Evolutionary conservation across 768 basidiomycete species (phyloP).

Genomic region (Lactarius quietus): DNA sequence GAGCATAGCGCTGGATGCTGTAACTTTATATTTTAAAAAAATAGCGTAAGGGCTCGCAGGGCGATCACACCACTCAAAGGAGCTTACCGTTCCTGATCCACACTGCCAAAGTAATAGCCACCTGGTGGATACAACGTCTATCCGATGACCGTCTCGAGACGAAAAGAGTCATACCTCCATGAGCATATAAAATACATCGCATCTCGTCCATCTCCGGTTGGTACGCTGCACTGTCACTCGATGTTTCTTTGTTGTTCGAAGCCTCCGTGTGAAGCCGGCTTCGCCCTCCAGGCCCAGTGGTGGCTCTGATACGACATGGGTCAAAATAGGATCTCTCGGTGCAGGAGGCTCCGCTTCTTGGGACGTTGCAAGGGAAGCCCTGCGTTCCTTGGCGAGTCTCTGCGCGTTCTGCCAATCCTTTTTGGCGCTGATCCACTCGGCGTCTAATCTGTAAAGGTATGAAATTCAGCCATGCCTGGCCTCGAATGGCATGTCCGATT

Average conservation of each 20-base stretch:
- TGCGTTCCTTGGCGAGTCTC: constrained; percentile 42
- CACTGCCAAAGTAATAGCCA: constrained; percentile 79
- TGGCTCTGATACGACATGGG: background rate
- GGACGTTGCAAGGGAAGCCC: background rate
- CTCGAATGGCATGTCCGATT: background rate
- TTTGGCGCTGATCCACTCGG: constrained; percentile 83
- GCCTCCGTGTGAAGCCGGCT: constrained; percentile 24
- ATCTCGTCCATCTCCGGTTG: constrained; percentile 76
- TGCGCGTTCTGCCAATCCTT: constrained; percentile 78
- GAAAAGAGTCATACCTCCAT: constrained; percentile 53
- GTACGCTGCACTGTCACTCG: constrained; percentile 38
- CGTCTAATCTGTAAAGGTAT: constrained; percentile 57
- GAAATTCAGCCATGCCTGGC: background rate
- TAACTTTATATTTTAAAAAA: constrained; percentile 44
- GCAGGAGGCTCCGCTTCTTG: background rate
- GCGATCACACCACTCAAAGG: background rate
- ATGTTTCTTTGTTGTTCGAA: constrained; percentile 27
- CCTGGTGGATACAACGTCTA: constrained; percentile 38
- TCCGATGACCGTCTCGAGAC: constrained; percentile 21
- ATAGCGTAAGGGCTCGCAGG: background rate
- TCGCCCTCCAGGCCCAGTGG: constrained; percentile 15
- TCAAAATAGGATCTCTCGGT: background rate
- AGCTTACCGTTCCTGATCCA: constrained; percentile 66
- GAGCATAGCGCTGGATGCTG: constrained; percentile 77
- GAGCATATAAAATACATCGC: constrained; percentile 78